phyloP scores from a whole-genome alignment of 768 basidiomycete species.

The Phaffia tasmanica region DNA sequence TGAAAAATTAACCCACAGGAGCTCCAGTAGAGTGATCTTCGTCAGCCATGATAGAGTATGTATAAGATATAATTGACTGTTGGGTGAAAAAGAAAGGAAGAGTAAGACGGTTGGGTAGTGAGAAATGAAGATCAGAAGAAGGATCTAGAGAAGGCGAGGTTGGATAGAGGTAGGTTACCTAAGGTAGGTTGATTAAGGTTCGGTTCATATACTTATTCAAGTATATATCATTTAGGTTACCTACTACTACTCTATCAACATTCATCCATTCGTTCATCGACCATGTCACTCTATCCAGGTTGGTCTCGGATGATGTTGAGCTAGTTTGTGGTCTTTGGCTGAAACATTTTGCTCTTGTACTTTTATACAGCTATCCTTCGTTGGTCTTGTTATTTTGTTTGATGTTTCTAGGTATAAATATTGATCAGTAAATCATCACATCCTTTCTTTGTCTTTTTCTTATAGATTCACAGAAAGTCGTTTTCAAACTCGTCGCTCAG shows the following conservation, averaged over 20 bases:
- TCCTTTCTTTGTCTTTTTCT: not conserved
- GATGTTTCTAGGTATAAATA: too few relatives aligned
- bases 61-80: not conserved
- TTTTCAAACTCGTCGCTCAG: not conserved
- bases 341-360: too few relatives aligned
- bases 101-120: not conserved
- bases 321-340: too few relatives aligned
- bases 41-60: slow-evolving; percentile 13
- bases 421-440: too few relatives aligned
- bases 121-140: not conserved
- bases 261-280: not conserved
- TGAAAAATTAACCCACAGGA: slow-evolving; percentile 3
- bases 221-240: not conserved
- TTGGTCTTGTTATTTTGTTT: too few relatives aligned
- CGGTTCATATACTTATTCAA: not conserved
- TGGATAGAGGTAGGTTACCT: not conserved
- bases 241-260: not conserved
- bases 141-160: not conserved
- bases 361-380: too few relatives aligned
- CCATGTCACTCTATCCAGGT: not conserved
- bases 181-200: not conserved
- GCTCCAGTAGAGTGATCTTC: slow-evolving; percentile 17
- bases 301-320: too few relatives aligned
- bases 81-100: not conserved
- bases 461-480: slow-evolving; percentile 10